A percentile compares a stretch with the other conserved stretches of the same genome.
These are phyloP conservation scores for Candida berthetii DNA, from an alignment of 805 yeast genomes.

Conservation along the genomic window DNA sequence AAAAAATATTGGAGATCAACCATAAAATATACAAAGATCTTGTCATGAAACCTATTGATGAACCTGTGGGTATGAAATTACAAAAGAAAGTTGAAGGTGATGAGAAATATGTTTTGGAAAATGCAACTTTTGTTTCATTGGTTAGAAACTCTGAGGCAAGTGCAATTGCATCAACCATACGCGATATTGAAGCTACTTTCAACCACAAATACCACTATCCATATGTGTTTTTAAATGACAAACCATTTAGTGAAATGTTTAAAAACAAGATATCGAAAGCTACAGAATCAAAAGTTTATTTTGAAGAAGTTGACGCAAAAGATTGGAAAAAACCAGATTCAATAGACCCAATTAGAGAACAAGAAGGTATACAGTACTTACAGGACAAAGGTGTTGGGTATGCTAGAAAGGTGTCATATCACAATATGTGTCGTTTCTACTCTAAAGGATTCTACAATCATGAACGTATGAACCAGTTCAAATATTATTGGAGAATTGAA, in stretches of 20 bases:
- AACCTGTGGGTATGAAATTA: conserved; percentile 18
- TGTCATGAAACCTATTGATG: conserved; percentile 12
- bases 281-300: conserved; percentile 36
- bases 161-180: conserved; percentile 45
- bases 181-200: conserved; percentile 56
- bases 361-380: conserved; percentile 33
- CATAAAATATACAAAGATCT: conserved; percentile 4
- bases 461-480: conserved; percentile 53
- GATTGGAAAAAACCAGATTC: conserved; percentile 57
- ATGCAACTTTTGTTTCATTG: conserved; percentile 69
- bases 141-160: conserved; percentile 62
- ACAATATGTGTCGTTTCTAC: conserved; percentile 82
- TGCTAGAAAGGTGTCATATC: conserved; percentile 59
- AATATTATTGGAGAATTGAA: conserved; percentile 79
- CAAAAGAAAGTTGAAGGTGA: conserved; percentile 9
- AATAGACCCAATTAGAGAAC: conserved; percentile 42
- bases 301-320: conserved; percentile 35
- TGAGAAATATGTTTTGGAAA: conserved; percentile 34
- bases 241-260: conserved; percentile 54
- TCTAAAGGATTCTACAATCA: conserved; percentile 58
- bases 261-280: conserved; percentile 33
- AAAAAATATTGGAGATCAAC: conserved; percentile 11
- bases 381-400: conserved; percentile 45
- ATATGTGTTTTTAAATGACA: conserved; percentile 74
- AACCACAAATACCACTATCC: conserved; percentile 73